phyloP scores from a whole-genome alignment of 192 early-diverging fungal genomes.

The Linnemannia schmuckeri region DNA sequence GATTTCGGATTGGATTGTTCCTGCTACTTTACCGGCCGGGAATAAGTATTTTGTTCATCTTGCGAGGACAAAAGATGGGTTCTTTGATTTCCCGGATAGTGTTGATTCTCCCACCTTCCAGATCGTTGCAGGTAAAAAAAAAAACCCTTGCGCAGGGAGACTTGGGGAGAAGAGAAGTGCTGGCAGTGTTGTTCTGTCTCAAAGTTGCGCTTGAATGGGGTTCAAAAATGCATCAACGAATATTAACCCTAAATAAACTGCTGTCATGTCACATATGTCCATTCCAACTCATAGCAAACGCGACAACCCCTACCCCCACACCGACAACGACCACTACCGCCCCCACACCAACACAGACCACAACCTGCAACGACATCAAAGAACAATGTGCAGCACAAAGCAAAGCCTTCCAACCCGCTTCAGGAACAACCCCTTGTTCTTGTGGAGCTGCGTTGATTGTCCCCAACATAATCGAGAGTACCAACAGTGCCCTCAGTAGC shows the following conservation, averaged over 20 bases:
- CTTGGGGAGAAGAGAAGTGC: neutral
- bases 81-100: slow-evolving; percentile 23
- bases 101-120: slow-evolving; percentile 5
- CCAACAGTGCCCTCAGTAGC: slow-evolving; percentile 5
- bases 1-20: slow-evolving; percentile 35
- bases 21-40: slow-evolving; percentile 20
- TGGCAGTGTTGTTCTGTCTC: neutral
- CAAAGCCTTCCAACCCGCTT: slow-evolving; percentile 13
- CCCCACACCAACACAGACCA: slow-evolving; percentile 8
- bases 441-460: slow-evolving; percentile 20
- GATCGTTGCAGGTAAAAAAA: slow-evolving; percentile 20
- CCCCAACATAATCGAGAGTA: slow-evolving; percentile 9
- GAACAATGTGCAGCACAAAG: slow-evolving; percentile 49
- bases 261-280: neutral
- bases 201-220: neutral
- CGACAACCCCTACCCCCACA: neutral
- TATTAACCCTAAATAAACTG: neutral
- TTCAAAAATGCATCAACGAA: too few relatives aligned
- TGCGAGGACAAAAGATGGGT: neutral
- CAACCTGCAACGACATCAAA: slow-evolving; percentile 34
- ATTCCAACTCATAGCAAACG: neutral
- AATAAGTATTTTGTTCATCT: slow-evolving; percentile 29
- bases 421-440: slow-evolving; percentile 19
- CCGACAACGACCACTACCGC: neutral
- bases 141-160: neutral